Base-by-base conservation (phyloP, 2,329 filamentous ascomycete species). In the Ploettnerulaceae sp. region DNA sequence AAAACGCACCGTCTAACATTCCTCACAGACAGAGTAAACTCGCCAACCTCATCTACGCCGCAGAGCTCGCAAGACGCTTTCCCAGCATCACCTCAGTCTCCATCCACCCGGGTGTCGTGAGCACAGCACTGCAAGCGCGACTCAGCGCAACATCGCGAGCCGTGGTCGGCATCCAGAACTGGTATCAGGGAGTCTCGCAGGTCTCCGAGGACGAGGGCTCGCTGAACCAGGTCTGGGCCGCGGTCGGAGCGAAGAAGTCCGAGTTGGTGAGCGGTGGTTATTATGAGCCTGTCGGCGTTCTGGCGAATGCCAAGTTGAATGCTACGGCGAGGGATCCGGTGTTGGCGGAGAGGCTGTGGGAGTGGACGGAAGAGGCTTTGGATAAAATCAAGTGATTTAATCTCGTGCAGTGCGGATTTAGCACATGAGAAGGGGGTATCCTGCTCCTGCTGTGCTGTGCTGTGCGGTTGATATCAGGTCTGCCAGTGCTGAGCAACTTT, bases 1-100 rank as follows among this genome's bases (percentile, higher is more conserved):
- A 31, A 31, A 4, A 2, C 28, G 28, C 12, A n/a, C 5, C 9
- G 9, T 17, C 29, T 32, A 17, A 32, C 6, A 8, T 12, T 22
- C 14, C 11, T n/a, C 4, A 6, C 8, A 36, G 33, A 12, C 69
- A 73, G 49, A 68, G 65, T 47, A 76, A 76, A 57, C 57, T 75
- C 3, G 73, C 74, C 0, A 71, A 74, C 51, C 52, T 74, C 4
- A 57, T 74, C 2, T 72, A 69, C 54, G 64, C 68, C 3, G 56
- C 59, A 5, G 65, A 71, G 43, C 53, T 76, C 7, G 66, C 70
- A 3, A 52, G 58, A 26, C 64, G 62, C 3, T 67, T 71, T 43
- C 67, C 69, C 0, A 48, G 51, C 12, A 63, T 73, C 21, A 67
- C 57, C 1, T 54, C 58, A 4, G 62, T 70, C 3, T 56, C 67